phyloP scores from a whole-genome alignment of 371 early-diverging fungal genomes.

The Mortierella sp. region DNA sequence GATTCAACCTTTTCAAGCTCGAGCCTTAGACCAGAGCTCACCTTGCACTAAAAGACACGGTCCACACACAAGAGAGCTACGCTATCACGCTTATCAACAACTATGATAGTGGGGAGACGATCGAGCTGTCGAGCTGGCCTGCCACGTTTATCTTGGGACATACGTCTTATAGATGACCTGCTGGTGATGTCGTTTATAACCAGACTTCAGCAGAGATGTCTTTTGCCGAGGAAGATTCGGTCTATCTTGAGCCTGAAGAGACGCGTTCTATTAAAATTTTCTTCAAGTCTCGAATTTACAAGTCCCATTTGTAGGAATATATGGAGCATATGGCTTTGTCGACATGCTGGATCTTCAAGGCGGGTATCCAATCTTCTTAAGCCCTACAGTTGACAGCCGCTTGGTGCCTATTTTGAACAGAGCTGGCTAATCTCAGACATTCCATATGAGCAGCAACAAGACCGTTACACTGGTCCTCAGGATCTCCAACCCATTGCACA shows the following conservation, averaged over 20 bases:
- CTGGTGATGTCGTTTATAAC: conserved; percentile 19
- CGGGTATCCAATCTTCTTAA: conserved; percentile 34
- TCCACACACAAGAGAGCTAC: conserved; percentile 57
- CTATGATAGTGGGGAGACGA: conserved; percentile 63
- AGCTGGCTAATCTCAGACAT: background rate
- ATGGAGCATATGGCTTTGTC: conserved; percentile 39
- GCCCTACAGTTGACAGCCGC: conserved; percentile 20
- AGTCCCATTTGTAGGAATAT: conserved; percentile 48
- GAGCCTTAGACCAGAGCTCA: conserved; percentile 76
- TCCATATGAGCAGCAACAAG: conserved; percentile 25
- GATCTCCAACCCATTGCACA: conserved; percentile 44
- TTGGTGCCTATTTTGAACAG: conserved; percentile 14
- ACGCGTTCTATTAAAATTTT: conserved; percentile 9
- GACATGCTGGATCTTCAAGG: conserved; percentile 37
- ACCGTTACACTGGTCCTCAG: conserved; percentile 32
- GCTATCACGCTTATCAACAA: conserved; percentile 70
- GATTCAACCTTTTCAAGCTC: conserved; percentile 71
- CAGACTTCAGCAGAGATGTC: conserved; percentile 13
- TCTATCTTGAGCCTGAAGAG: conserved; percentile 18
- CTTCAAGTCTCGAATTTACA: conserved; percentile 22
- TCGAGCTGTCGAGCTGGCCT: conserved; percentile 60
- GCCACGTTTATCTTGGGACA: conserved; percentile 63
- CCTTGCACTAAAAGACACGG: conserved; percentile 73
- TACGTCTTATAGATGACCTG: conserved; percentile 27
- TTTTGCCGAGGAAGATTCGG: background rate